phyloP scores from a whole-genome alignment of 2,329 filamentous ascomycete species.

The Drechmeria coniospora region DNA sequence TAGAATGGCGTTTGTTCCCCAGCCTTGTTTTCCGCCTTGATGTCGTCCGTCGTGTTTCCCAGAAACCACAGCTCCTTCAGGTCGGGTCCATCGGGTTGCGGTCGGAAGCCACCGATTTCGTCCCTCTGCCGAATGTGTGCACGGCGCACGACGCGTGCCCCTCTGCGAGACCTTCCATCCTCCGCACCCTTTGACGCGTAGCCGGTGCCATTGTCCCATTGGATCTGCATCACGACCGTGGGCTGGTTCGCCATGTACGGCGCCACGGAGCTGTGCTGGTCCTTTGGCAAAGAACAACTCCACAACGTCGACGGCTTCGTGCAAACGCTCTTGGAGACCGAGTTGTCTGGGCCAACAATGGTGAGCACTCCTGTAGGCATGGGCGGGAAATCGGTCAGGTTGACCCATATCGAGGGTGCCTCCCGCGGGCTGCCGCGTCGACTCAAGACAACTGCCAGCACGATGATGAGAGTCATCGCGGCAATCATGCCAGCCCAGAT shows the following conservation, averaged over 20 bases:
- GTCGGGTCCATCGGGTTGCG: constrained; percentile 42
- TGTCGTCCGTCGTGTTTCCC: constrained; percentile 70
- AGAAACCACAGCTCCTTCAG: constrained; percentile 63
- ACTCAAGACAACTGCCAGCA: constrained; percentile 42
- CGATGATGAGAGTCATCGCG: constrained; percentile 40
- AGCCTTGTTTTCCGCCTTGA: constrained; percentile 49
- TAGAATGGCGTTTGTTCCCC: constrained; percentile 85
- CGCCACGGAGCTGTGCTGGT: constrained; percentile 47
- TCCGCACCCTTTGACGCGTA: constrained; percentile 34
- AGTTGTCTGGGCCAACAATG: constrained; percentile 56
- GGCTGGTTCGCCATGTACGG: constrained; percentile 55
- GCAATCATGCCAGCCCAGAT: constrained; percentile 34
- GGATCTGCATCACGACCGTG: constrained; percentile 66
- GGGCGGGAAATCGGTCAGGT: constrained; percentile 71
- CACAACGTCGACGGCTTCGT: constrained; percentile 60
- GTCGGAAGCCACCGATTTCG: constrained; percentile 19
- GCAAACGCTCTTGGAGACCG: constrained; percentile 49
- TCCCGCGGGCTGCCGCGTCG: constrained; percentile 10
- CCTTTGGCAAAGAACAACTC: constrained; percentile 76
- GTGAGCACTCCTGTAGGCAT: constrained; percentile 75
- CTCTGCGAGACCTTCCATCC: constrained; percentile 15
- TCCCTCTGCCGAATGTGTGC: constrained; percentile 11
- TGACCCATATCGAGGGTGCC: constrained; percentile 51
- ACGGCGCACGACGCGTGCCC: constrained; percentile 9
- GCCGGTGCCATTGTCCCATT: constrained; percentile 47